Evolutionary conservation across 78 protist genomes (phyloP).

Genomic region (Emiliania huxleyi): DNA sequence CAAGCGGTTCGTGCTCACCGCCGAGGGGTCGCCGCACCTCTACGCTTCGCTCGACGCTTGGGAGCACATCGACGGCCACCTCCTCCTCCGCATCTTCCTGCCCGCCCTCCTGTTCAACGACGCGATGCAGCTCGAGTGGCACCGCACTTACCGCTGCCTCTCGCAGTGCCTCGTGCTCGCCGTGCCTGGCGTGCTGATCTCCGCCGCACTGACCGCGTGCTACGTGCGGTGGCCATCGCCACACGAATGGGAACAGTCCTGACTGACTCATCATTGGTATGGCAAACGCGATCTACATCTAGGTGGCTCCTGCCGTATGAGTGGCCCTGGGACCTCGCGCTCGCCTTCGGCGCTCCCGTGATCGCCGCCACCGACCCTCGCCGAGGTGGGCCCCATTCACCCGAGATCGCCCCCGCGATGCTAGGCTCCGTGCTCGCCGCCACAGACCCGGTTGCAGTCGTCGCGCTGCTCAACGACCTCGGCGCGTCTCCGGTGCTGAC

Average conservation of each 20-base stretch:
- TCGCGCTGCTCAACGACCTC: constrained; percentile 66
- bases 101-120: background rate
- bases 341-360: constrained; percentile 40
- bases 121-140: background rate
- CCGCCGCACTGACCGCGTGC: constrained; percentile 20
- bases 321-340: background rate
- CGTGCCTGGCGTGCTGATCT: constrained; percentile 45
- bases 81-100: background rate
- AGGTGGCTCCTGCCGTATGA: background rate
- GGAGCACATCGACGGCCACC: background rate
- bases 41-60: background rate
- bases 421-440: constrained; percentile 63
- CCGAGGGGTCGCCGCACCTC: background rate
- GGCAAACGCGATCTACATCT: too few species aligned
- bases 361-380: constrained; percentile 81
- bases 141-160: background rate
- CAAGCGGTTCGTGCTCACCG: background rate
- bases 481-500: constrained; percentile 58
- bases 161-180: constrained; percentile 48
- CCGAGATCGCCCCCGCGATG: too few species aligned
- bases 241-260: background rate
- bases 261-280: background rate
- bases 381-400: too few species aligned
- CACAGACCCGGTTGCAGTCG: constrained; percentile 84
- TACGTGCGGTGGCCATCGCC: background rate